Conservation (phyloP, 192 early-diverging fungal species). For the Chytriomyces confervae region DNA sequence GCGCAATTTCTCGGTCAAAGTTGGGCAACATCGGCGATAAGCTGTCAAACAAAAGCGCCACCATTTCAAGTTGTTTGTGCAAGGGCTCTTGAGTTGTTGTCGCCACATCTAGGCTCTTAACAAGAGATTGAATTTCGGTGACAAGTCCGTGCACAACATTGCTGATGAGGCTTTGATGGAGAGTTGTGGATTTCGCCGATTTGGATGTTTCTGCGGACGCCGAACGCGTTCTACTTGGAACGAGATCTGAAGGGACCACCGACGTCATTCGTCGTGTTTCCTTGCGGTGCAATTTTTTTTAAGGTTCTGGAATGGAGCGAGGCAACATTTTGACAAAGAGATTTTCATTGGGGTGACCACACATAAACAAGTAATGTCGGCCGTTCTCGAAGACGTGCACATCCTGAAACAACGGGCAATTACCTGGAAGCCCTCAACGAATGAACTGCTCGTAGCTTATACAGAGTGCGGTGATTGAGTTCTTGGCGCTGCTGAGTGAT, state of each 20-base stretch:
- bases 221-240: too few species aligned
- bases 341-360: too few species aligned
- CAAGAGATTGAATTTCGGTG: neutral
- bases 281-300: neutral
- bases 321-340: too few species aligned
- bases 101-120: neutral
- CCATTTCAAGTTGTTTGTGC: neutral
- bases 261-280: neutral
- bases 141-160: neutral
- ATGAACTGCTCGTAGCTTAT: neutral
- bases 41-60: neutral
- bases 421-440: neutral
- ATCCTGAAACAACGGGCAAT: neutral
- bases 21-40: neutral
- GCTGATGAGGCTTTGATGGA: neutral
- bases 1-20: constrained; percentile 1
- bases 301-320: neutral
- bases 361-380: neutral
- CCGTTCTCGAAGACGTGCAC: constrained; percentile 8
- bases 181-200: neutral
- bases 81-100: constrained; percentile 4
- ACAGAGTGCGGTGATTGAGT: neutral
- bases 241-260: too few species aligned
- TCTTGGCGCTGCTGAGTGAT: too few species aligned
- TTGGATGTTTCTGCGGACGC: neutral